Conservation (phyloP, 768 basidiomycete species). For the Nidula microcarpa region DNA sequence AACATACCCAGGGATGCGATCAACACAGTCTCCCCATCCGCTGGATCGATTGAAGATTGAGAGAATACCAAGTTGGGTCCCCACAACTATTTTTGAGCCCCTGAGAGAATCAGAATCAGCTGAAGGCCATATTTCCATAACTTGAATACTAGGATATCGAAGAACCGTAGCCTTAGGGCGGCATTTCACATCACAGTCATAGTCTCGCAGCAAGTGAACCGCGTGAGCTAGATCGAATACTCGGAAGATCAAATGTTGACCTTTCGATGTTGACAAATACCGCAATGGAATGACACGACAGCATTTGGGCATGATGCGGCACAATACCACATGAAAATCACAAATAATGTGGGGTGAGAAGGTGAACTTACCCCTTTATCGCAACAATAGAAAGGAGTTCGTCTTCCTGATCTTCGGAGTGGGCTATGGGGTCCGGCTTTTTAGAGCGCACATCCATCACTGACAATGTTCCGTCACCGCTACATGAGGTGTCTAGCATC, state of each 20-base stretch:
- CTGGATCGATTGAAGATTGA: conserved; percentile 85
- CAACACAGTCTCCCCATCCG: conserved; percentile 92
- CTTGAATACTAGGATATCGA: too few species aligned
- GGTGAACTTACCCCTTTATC: conserved; percentile 66
- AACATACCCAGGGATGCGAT: conserved; percentile 79
- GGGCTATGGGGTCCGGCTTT: conserved; percentile 70
- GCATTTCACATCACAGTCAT: too few species aligned
- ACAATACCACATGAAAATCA: not conserved
- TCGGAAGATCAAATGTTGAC: too few species aligned
- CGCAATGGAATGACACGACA: not conserved
- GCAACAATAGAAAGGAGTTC: conserved; percentile 83
- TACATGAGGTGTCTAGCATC: conserved; percentile 20
- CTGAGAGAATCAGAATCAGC: conserved; percentile 27
- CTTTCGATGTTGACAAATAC: too few species aligned
- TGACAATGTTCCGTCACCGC: conserved; percentile 91
- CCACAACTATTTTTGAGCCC: conserved; percentile 79
- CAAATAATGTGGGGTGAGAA: conserved; percentile 4
- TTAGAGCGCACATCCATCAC: conserved; percentile 89
- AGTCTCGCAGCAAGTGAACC: too few species aligned
- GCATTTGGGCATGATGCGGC: not conserved
- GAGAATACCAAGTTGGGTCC: conserved; percentile 85
- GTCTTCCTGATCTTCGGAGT: conserved; percentile 96
- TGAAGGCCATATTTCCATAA: too few species aligned
- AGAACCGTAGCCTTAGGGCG: too few species aligned
- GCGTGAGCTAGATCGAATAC: too few species aligned